Evolutionary conservation across 371 early-diverging fungal species (phyloP).

Genomic region (Thermomucor indicae-seudaticae): DNA sequence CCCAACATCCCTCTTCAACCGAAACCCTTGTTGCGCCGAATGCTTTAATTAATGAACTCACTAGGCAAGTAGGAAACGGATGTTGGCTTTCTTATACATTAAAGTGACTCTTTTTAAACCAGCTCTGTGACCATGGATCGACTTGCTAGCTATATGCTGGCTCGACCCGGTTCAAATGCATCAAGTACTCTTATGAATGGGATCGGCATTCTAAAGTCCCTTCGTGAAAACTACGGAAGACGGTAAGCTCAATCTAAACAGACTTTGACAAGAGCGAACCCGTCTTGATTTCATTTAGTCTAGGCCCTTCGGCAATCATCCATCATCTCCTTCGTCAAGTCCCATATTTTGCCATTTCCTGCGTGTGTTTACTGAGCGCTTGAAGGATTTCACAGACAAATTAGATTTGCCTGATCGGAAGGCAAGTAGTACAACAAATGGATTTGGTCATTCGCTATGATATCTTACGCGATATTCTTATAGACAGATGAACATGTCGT

Average conservation of each 20-base stretch:
- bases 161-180: slow-evolving; percentile 7
- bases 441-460: too few species aligned
- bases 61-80: slow-evolving; percentile 5
- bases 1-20: not conserved
- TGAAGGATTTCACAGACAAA: not conserved
- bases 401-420: not conserved
- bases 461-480: too few species aligned
- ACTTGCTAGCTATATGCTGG: slow-evolving; percentile 13
- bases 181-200: slow-evolving; percentile 5
- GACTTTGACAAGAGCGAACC: too few species aligned
- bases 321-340: not conserved
- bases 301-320: too few species aligned
- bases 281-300: too few species aligned
- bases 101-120: too few species aligned
- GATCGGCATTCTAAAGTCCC: not conserved
- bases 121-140: slow-evolving; percentile 8
- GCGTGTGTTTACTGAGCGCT: not conserved
- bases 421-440: too few species aligned
- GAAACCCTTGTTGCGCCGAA: too few species aligned
- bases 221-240: slow-evolving; percentile 4
- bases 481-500: not conserved
- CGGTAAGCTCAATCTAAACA: too few species aligned
- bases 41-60: slow-evolving; percentile 4
- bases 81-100: too few species aligned
- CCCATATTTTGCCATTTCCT: not conserved